Percentiles rank a stretch among this genome's conserved stretches.
Conservation (phyloP, 2,329 filamentous ascomycete genomes). For the Trichophyton benhamiae region DNA sequence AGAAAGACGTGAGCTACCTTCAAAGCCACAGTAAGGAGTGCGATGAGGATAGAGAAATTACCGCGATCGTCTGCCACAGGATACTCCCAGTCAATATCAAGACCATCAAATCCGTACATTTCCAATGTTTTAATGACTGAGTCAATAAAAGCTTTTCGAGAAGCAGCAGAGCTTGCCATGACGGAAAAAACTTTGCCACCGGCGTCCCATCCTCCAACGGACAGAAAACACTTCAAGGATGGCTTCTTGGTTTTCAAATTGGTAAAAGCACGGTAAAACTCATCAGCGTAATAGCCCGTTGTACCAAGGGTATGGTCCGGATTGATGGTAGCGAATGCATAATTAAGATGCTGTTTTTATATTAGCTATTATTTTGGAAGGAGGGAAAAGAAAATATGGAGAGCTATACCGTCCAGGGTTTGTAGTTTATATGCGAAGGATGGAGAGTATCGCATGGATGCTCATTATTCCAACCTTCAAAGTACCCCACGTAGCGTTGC, state of each 20-base stretch:
- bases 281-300: neutral
- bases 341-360: slow-evolving; percentile 20
- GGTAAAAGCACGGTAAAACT: slow-evolving; percentile 5
- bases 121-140: slow-evolving; percentile 8
- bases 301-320: neutral
- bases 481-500: slow-evolving; percentile 24
- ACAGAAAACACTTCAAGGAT: slow-evolving; percentile 8
- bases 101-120: slow-evolving; percentile 9
- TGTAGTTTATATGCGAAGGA: slow-evolving; percentile 8
- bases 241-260: slow-evolving; percentile 5
- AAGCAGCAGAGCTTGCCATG: slow-evolving; percentile 11
- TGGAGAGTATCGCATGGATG: slow-evolving; percentile 6
- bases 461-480: slow-evolving; percentile 22
- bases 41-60: neutral
- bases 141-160: slow-evolving; percentile 10
- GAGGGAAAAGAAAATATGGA: neutral
- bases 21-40: neutral
- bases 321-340: slow-evolving; percentile 26
- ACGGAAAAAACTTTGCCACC: slow-evolving; percentile 14
- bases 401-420: slow-evolving; percentile 6
- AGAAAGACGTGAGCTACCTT: neutral
- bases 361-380: neutral
- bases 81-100: slow-evolving; percentile 16
- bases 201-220: slow-evolving; percentile 10
- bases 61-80: slow-evolving; percentile 26